These are phyloP conservation scores for Zasmidium cellare DNA, from an alignment of 2,329 filamentous ascomycete genomes.

Conservation along the genomic window DNA sequence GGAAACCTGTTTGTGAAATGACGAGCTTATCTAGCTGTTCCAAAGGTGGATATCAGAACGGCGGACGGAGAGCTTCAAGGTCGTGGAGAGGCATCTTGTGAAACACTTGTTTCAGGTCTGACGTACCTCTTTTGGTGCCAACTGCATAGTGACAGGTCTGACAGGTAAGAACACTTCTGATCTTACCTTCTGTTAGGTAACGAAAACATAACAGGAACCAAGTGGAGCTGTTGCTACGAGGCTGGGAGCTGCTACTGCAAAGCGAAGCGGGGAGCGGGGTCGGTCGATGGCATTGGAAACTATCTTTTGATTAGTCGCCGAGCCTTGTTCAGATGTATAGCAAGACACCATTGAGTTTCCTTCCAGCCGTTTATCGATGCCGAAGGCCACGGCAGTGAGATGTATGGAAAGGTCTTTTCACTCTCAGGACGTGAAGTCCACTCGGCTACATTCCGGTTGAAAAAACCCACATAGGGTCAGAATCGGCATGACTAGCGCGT, in stretches of 20 bases:
- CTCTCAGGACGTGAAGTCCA: too few relatives aligned
- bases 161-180: not conserved
- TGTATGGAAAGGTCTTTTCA: too few relatives aligned
- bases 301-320: too few relatives aligned
- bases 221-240: not conserved
- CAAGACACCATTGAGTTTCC: too few relatives aligned
- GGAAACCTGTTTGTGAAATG: constrained; percentile 82
- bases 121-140: constrained; percentile 38
- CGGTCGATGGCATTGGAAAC: too few relatives aligned
- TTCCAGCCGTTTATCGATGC: too few relatives aligned
- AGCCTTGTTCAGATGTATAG: too few relatives aligned
- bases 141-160: constrained; percentile 32
- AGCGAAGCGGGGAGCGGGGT: too few relatives aligned
- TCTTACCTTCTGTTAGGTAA: not conserved
- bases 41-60: constrained; percentile 1
- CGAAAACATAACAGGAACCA: not conserved
- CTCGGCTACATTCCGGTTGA: too few relatives aligned
- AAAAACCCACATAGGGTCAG: too few relatives aligned
- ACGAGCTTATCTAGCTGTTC: constrained; percentile 89
- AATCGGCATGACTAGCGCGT: too few relatives aligned
- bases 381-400: too few relatives aligned
- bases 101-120: not conserved
- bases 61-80: not conserved
- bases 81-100: not conserved
- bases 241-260: not conserved